A percentile compares a stretch with the other conserved stretches of the same genome.
These are phyloP conservation scores for Kockiozyma suomiensis DNA, from an alignment of 805 yeast genomes.

Conservation along the genomic window DNA sequence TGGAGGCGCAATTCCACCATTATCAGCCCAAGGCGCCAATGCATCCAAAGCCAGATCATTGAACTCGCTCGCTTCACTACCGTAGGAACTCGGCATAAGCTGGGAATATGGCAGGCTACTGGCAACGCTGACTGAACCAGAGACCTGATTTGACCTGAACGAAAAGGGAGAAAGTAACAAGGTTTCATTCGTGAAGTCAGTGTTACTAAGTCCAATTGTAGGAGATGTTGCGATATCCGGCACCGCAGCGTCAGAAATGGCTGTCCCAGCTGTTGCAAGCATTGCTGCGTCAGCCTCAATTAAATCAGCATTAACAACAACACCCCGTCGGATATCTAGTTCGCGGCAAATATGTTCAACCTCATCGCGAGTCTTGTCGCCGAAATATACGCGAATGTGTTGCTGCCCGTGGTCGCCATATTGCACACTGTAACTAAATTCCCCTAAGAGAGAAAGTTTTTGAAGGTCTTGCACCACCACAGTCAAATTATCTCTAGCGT, in stretches of 20 bases:
- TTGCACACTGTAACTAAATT: conserved; percentile 2
- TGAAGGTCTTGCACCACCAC: conserved; percentile 38
- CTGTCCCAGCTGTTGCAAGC: conserved; percentile 4
- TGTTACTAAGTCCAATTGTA: background rate
- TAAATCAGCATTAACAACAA: conserved; percentile 1
- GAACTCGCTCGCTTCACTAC: conserved; percentile 4
- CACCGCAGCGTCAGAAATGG: conserved; percentile 1
- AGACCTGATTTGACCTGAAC: background rate
- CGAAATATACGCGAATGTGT: conserved; percentile 5
- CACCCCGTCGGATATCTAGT: conserved; percentile 8
- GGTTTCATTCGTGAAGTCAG: background rate
- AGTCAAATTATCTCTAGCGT: conserved; percentile 39
- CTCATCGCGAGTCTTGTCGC: conserved; percentile 6
- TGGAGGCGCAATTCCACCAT: conserved; percentile 1
- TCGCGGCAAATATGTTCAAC: conserved; percentile 12
- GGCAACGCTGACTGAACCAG: conserved; percentile 6
- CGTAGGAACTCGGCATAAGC: background rate
- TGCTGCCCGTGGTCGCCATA: conserved; percentile 1
- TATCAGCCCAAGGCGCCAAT: conserved; percentile 9
- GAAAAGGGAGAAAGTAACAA: background rate
- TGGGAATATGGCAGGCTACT: background rate
- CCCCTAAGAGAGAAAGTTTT: conserved; percentile 4
- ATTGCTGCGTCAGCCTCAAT: conserved; percentile 8
- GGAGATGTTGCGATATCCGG: background rate
- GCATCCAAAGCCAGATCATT: background rate